Evolutionary conservation across 805 yeast genomes (phyloP), one percentile per base, ranked within the genome.

Genomic region (Ogataea pilisensis): DNA sequence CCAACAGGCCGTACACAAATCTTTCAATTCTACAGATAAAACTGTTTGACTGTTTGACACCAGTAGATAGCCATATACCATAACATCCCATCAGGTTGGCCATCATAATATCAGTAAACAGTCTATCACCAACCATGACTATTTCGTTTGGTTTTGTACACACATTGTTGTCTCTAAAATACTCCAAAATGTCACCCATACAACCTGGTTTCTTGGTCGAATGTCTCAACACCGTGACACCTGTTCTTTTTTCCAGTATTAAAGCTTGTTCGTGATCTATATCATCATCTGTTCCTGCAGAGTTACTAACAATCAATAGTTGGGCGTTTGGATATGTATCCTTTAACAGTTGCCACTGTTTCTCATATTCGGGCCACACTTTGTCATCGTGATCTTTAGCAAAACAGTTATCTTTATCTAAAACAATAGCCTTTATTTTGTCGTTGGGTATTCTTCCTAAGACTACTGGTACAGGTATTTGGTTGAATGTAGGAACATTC

Each of bases 401-500:
- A 59, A 93, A 85, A 57, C 98, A 91, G 61, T 93, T 93, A 64
- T 93, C 99, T 60, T 93, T 93, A 57, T 93, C 99, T 20, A 93
- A 68, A 0, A 93, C 91, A 2, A 90, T 73, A 0, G 89, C 95
- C 54, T 78, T 82, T 42, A 86, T 83, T 5, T 52, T 51, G n/a
- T 44, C 45, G 16, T 41, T 35, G 8, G 51, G 43, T 2, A 48
- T 49, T 8, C 53, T 52, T 2, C 56, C 56, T 14, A 52, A 28
- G 1, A 39, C 19, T 3, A 57, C 9, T 3, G 62, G 63, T 5
- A 53, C 41, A 0, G 64, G 65, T 4, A 62, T 36, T 5, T 59
- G 50, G 41, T 54, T 55, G 42, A 64, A 63, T 8, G 51, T 55
- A 0, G 93, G 86, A 3, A 83, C 57, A 0, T 81, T 74, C 3